Evolutionary conservation across 2,329 filamentous ascomycete genomes (phyloP).

Genomic region (Aaosphaeria pasadenensis): DNA sequence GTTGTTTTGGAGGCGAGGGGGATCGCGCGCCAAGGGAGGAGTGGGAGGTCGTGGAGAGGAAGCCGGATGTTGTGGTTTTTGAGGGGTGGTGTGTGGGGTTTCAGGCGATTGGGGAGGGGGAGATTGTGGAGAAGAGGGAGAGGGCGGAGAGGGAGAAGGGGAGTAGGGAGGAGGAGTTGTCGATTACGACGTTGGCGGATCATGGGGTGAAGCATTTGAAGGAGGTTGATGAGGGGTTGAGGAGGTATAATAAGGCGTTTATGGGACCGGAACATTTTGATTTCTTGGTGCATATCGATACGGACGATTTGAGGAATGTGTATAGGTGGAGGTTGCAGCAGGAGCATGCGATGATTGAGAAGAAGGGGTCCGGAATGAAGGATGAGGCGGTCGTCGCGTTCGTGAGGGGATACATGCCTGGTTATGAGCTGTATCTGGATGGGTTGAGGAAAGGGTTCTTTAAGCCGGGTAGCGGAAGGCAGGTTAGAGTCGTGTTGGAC

Average conservation of each 20-base stretch:
- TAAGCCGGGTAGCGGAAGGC: conserved; percentile 40
- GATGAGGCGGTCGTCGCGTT: conserved; percentile 76
- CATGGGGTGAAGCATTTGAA: conserved; percentile 56
- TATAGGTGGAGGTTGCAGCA: conserved; percentile 84
- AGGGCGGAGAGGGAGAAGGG: conserved; percentile 48
- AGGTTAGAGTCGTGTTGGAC: conserved; percentile 51
- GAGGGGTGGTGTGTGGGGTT: conserved; percentile 94
- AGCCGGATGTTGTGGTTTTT: conserved; percentile 69
- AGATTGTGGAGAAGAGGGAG: neutral
- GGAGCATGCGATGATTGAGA: conserved; percentile 65
- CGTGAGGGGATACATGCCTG: conserved; percentile 60
- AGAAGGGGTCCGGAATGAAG: conserved; percentile 75
- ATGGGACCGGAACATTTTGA: conserved; percentile 47
- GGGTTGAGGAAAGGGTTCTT: conserved; percentile 50
- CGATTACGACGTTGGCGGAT: conserved; percentile 48
- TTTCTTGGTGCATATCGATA: conserved; percentile 67
- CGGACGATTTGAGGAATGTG: conserved; percentile 69
- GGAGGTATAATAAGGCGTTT: conserved; percentile 49
- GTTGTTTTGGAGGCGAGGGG: conserved; percentile 69
- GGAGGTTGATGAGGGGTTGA: conserved; percentile 59
- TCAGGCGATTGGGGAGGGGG: conserved; percentile 43
- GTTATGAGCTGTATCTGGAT: conserved; percentile 56
- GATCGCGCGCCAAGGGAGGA: conserved; percentile 63
- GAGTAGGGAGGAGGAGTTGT: conserved; percentile 45
- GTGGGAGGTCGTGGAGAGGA: conserved; percentile 61